A percentile compares a stretch with the other conserved stretches of the same genome.
Conservation (phyloP, 345 rosid species). For the Hibiscus mutabilis region DNA sequence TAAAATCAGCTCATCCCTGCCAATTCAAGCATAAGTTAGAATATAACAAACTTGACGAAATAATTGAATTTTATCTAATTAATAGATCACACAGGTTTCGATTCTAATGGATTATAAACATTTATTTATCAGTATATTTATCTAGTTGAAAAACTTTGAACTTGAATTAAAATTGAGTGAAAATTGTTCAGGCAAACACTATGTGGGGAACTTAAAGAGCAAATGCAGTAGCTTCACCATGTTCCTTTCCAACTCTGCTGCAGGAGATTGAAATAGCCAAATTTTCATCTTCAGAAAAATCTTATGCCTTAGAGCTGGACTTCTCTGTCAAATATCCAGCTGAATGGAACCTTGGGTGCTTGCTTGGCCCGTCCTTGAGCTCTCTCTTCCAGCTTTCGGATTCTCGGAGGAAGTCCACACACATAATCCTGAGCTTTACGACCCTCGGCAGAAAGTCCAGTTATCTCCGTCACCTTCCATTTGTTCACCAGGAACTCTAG, state of each 20-base stretch:
- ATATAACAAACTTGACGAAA: neutral
- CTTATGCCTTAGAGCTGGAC: conserved; percentile 45
- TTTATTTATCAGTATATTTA: neutral
- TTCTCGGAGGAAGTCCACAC: conserved; percentile 62
- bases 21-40: neutral
- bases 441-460: conserved; percentile 77
- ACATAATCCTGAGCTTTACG: conserved; percentile 78
- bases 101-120: neutral
- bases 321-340: conserved; percentile 72
- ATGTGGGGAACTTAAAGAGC: neutral
- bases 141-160: neutral
- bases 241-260: neutral
- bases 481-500: conserved; percentile 75
- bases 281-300: neutral
- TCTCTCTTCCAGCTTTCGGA: conserved; percentile 72
- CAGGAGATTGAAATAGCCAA: neutral
- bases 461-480: conserved; percentile 59
- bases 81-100: neutral
- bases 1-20: too few species aligned
- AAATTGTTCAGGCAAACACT: neutral
- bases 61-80: neutral
- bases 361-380: conserved; percentile 43
- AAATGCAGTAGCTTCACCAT: neutral
- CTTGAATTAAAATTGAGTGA: neutral
- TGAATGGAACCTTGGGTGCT: conserved; percentile 52